Conservation (phyloP, 2,329 filamentous ascomycete genomes). For the Chaetoscypha palmicola region DNA sequence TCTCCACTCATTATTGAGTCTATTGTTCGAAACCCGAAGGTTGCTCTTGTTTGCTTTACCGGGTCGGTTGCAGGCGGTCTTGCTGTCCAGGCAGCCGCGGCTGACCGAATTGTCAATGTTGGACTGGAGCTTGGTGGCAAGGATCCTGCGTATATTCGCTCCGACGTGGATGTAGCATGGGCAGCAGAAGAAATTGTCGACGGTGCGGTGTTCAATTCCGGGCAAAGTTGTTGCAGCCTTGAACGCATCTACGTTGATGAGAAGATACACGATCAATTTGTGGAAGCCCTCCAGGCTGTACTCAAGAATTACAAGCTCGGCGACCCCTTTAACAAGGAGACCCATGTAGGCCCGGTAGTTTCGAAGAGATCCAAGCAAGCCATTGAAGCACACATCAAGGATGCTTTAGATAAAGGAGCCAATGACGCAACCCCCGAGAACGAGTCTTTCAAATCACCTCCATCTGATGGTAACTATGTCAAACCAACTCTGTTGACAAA, state of each 20-base stretch:
- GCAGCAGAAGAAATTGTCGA: conserved; percentile 92
- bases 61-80: conserved; percentile 85
- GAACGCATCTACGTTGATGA: conserved; percentile 89
- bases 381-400: conserved; percentile 72
- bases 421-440: conserved; percentile 80
- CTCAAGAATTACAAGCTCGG: conserved; percentile 77
- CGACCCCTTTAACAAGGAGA: conserved; percentile 73
- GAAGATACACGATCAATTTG: conserved; percentile 74
- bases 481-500: conserved; percentile 74
- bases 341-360: conserved; percentile 82
- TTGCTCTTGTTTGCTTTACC: conserved; percentile 85
- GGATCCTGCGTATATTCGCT: conserved; percentile 82
- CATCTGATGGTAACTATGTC: conserved; percentile 79
- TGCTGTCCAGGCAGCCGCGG: conserved; percentile 75
- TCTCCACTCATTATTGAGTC: conserved; percentile 69
- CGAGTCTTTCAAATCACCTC: conserved; percentile 63
- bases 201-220: conserved; percentile 94
- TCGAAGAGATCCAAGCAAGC: conserved; percentile 70
- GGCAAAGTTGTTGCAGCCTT: conserved; percentile 93
- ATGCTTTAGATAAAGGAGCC: conserved; percentile 77
- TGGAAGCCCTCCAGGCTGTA: conserved; percentile 72
- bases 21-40: conserved; percentile 67
- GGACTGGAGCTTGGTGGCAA: conserved; percentile 91
- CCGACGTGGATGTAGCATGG: conserved; percentile 83
- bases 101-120: conserved; percentile 77